phyloP scores from a whole-genome alignment of 2,329 filamentous ascomycete genomes.

The Coniochaeta sp. region DNA sequence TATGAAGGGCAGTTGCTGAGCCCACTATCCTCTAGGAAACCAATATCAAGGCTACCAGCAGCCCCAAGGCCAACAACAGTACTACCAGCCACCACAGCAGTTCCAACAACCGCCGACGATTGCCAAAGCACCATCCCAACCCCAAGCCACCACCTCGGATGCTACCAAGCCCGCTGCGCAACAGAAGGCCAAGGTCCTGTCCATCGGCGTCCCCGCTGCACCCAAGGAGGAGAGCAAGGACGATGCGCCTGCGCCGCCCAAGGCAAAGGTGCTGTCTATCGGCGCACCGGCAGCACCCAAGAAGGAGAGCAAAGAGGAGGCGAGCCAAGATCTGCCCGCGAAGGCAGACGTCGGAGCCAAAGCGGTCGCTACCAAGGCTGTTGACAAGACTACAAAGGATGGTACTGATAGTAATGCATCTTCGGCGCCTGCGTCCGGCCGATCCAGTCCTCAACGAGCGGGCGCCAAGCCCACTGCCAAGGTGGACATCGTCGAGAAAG shows the following conservation, averaged over 20 bases:
- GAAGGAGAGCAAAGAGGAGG: constrained; percentile 42
- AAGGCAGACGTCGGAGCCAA: constrained; percentile 70
- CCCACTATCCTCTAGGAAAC: constrained; percentile 17
- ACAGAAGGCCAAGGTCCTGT: constrained; percentile 64
- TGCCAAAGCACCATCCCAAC: neutral
- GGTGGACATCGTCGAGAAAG: constrained; percentile 79
- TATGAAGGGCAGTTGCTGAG: constrained; percentile 13
- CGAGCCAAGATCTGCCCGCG: constrained; percentile 21
- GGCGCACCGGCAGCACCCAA: constrained; percentile 50
- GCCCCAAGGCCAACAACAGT: constrained; percentile 36
- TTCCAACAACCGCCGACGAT: constrained; percentile 27
- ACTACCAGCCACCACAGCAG: constrained; percentile 15
- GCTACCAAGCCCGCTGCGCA: constrained; percentile 43
- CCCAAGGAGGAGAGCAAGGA: constrained; percentile 48
- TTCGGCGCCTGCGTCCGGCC: constrained; percentile 74
- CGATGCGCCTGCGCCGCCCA: constrained; percentile 16
- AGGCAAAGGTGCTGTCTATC: constrained; percentile 67
- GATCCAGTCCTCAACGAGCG: constrained; percentile 67
- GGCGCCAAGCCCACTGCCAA: constrained; percentile 48
- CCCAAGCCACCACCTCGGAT: constrained; percentile 26
- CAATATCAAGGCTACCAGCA: constrained; percentile 44
- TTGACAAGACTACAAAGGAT: constrained; percentile 75
- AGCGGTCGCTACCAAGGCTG: constrained; percentile 74
- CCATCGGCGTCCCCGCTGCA: constrained; percentile 55
- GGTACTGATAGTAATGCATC: constrained; percentile 65